Conservation (phyloP, 2,329 filamentous ascomycete species). For the Penicillium sp. region DNA sequence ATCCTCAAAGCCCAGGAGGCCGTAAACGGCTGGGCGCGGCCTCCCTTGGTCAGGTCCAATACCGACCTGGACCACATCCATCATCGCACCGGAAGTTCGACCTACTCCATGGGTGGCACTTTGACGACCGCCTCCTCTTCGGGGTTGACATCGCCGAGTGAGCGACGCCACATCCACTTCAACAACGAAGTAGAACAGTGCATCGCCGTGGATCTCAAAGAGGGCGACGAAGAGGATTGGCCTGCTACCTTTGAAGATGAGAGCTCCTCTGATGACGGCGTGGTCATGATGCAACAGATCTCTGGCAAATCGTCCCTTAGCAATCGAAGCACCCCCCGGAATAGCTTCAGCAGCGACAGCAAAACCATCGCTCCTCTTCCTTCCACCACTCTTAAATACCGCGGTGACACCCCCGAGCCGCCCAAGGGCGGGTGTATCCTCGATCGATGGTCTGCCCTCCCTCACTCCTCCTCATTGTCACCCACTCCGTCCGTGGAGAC, state of each 20-base stretch:
- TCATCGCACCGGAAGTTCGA: slow-evolving; percentile 58
- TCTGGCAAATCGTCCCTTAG: slow-evolving; percentile 52
- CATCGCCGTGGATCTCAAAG: slow-evolving; percentile 86
- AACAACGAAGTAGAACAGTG: slow-evolving; percentile 95
- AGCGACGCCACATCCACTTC: slow-evolving; percentile 86
- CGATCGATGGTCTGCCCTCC: slow-evolving; percentile 41
- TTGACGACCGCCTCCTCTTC: slow-evolving; percentile 69
- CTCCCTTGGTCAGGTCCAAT: slow-evolving; percentile 58
- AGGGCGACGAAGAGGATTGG: slow-evolving; percentile 59
- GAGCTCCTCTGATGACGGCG: slow-evolving; percentile 71
- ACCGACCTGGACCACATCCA: slow-evolving; percentile 68
- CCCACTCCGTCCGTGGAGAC: slow-evolving; percentile 83
- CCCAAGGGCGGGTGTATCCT: slow-evolving; percentile 36
- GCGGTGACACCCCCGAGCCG: slow-evolving; percentile 70
- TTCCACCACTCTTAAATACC: slow-evolving; percentile 82
- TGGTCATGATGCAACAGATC: slow-evolving; percentile 77
- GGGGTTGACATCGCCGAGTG: slow-evolving; percentile 62
- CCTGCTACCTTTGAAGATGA: slow-evolving; percentile 46
- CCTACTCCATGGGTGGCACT: slow-evolving; percentile 52
- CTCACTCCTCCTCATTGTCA: slow-evolving; percentile 51
- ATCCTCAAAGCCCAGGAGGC: slow-evolving; percentile 80
- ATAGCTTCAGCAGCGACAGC: slow-evolving; percentile 61
- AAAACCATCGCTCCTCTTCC: slow-evolving; percentile 87
- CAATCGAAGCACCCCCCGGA: slow-evolving; percentile 54
- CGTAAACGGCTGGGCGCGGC: slow-evolving; percentile 53